These are phyloP conservation scores for Ogataea thermomethanolica DNA, from an alignment of 805 yeast species.

Conservation along the genomic window DNA sequence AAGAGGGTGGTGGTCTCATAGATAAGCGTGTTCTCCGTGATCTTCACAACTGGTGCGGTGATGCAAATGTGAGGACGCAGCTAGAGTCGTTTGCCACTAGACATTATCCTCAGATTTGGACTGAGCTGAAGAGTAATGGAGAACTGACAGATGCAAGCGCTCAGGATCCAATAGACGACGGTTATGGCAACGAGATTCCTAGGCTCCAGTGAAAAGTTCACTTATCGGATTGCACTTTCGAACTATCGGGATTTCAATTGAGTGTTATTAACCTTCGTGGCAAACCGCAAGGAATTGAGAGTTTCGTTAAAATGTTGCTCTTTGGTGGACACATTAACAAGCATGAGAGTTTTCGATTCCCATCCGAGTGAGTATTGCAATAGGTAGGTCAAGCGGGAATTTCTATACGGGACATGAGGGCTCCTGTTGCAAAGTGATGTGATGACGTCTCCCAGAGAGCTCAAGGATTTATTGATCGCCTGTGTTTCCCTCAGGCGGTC, in stretches of 20 bases:
- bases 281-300: slow-evolving; percentile 81
- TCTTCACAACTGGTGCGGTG: slow-evolving; percentile 45
- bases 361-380: slow-evolving; percentile 84
- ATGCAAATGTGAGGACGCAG: slow-evolving; percentile 33
- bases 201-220: background rate
- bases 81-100: slow-evolving; percentile 40
- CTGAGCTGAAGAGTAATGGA: slow-evolving; percentile 29
- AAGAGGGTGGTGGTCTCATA: slow-evolving; percentile 40
- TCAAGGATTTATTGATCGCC: slow-evolving; percentile 81
- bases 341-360: slow-evolving; percentile 85
- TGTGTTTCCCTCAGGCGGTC: slow-evolving; percentile 82
- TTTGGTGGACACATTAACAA: slow-evolving; percentile 80
- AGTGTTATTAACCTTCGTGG: slow-evolving; percentile 73
- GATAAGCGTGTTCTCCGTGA: slow-evolving; percentile 43
- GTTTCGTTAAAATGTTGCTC: slow-evolving; percentile 67
- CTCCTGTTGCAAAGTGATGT: slow-evolving; percentile 30
- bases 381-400: slow-evolving; percentile 75
- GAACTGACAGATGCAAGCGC: slow-evolving; percentile 23
- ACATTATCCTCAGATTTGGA: slow-evolving; percentile 38
- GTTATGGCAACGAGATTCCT: slow-evolving; percentile 25
- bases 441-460: slow-evolving; percentile 89
- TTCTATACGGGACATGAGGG: slow-evolving; percentile 62
- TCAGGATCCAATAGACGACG: slow-evolving; percentile 14
- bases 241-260: slow-evolving; percentile 11
- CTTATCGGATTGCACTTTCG: background rate